These are phyloP conservation scores for Amylocystis lapponica DNA, from an alignment of 768 basidiomycete genomes.

Conservation along the genomic window DNA sequence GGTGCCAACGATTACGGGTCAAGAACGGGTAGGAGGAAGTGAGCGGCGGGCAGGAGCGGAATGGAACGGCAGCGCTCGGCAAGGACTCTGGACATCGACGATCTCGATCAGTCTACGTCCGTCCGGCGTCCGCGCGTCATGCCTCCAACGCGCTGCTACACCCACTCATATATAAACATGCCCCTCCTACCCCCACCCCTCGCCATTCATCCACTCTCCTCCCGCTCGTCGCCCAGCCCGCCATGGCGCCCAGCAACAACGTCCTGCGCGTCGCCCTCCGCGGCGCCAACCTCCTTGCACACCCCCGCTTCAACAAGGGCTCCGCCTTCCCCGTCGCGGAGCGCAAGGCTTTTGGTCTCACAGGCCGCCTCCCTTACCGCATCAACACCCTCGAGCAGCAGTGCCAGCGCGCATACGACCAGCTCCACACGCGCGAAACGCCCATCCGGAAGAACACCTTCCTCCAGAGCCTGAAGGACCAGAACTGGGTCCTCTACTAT, in stretches of 20 bases:
- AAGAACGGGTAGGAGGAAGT: too few relatives aligned
- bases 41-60: too few relatives aligned
- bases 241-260: conserved; percentile 16
- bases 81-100: too few relatives aligned
- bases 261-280: conserved; percentile 45
- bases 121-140: too few relatives aligned
- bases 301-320: conserved; percentile 74
- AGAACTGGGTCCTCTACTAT: conserved; percentile 83
- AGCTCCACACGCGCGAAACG: conserved; percentile 35
- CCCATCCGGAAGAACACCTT: conserved; percentile 68
- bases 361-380: conserved; percentile 28
- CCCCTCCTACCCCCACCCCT: neutral
- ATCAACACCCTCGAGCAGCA: conserved; percentile 66
- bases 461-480: conserved; percentile 67
- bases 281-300: conserved; percentile 57
- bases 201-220: neutral
- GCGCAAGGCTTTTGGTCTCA: conserved; percentile 62
- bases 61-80: too few relatives aligned
- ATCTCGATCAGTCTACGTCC: too few relatives aligned
- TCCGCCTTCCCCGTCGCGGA: conserved; percentile 69
- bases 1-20: too few relatives aligned
- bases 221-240: neutral
- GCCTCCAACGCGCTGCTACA: neutral
- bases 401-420: conserved; percentile 66
- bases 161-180: conserved; percentile 6